Evolutionary conservation across 1,284 basidiomycete genomes (phyloP).

Genomic region (Malassezia dermatis): DNA sequence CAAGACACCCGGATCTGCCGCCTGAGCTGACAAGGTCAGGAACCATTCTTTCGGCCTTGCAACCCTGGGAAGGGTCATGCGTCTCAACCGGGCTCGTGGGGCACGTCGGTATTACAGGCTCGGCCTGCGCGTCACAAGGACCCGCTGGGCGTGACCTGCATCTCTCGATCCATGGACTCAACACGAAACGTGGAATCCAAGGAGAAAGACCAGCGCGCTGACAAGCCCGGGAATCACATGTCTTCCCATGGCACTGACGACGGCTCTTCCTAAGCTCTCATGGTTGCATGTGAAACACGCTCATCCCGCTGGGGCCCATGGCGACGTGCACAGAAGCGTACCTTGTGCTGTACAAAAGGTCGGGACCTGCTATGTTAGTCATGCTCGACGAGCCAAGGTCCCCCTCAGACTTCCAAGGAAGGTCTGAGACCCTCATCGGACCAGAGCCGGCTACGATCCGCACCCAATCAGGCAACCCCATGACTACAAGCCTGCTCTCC

Average conservation of each 20-base stretch:
- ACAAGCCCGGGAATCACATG: slow-evolving; percentile 3
- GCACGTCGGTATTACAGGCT: not conserved
- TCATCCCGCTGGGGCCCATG: slow-evolving; percentile 26
- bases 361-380: not conserved
- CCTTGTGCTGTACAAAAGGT: not conserved
- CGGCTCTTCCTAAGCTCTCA: slow-evolving; percentile 47
- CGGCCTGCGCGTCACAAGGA: not conserved
- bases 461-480: slow-evolving; percentile 40
- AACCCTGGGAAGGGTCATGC: not conserved
- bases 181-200: slow-evolving; percentile 13
- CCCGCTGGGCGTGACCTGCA: slow-evolving; percentile 1
- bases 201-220: slow-evolving; percentile 12
- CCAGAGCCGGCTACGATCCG: slow-evolving; percentile 47
- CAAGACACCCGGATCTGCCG: not conserved
- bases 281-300: slow-evolving; percentile 35
- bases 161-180: slow-evolving; percentile 18
- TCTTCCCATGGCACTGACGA: slow-evolving; percentile 32
- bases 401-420: slow-evolving; percentile 49
- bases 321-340: not conserved
- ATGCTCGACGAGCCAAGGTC: not conserved
- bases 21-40: slow-evolving; percentile 10
- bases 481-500: slow-evolving; percentile 42
- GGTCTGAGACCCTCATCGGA: slow-evolving; percentile 48
- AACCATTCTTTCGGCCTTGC: slow-evolving; percentile 16
- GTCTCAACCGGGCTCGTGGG: slow-evolving; percentile 11